A percentile compares a stretch with the other conserved stretches of the same genome.
phyloP scores from a whole-genome alignment of 768 basidiomycete genomes.

The Kwoniella pini region DNA sequence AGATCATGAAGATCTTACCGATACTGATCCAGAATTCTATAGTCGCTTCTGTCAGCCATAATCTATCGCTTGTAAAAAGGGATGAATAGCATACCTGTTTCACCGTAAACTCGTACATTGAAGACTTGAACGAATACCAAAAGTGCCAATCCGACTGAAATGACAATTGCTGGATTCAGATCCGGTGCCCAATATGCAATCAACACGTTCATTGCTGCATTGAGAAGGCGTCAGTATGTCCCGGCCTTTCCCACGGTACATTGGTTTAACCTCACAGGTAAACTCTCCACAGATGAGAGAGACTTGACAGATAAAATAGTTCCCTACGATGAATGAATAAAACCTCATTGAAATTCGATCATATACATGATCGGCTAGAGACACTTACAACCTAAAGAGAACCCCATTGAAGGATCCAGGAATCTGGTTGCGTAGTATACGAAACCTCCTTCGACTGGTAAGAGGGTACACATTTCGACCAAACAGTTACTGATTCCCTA shows the following conservation, averaged over 20 bases:
- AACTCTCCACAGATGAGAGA: constrained; percentile 20
- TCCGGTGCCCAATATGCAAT: constrained; percentile 18
- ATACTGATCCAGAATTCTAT: constrained; percentile 27
- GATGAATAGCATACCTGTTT: neutral
- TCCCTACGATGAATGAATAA: neutral
- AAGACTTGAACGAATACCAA: constrained; percentile 10
- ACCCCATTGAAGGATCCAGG: constrained; percentile 13
- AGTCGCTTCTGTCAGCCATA: neutral
- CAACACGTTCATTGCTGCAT: constrained; percentile 18
- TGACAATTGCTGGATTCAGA: constrained; percentile 49
- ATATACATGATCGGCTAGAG: neutral
- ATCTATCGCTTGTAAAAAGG: neutral
- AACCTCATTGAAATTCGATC: neutral
- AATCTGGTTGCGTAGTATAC: constrained; percentile 19
- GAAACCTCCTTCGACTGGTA: constrained; percentile 27
- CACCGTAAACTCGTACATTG: constrained; percentile 18
- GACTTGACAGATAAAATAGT: neutral
- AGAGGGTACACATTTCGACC: constrained; percentile 21
- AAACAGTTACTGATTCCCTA: constrained; percentile 18
- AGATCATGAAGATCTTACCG: constrained; percentile 58
- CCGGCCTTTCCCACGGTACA: too few species aligned
- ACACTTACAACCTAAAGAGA: constrained; percentile 17
- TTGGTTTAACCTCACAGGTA: neutral
- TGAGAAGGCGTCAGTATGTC: neutral
- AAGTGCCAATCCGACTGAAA: constrained; percentile 11